Percentiles rank a stretch among this genome's conserved stretches.
These are phyloP conservation scores for Grosmannia penicillata DNA, from an alignment of 2,329 filamentous ascomycete genomes.

Conservation along the genomic window DNA sequence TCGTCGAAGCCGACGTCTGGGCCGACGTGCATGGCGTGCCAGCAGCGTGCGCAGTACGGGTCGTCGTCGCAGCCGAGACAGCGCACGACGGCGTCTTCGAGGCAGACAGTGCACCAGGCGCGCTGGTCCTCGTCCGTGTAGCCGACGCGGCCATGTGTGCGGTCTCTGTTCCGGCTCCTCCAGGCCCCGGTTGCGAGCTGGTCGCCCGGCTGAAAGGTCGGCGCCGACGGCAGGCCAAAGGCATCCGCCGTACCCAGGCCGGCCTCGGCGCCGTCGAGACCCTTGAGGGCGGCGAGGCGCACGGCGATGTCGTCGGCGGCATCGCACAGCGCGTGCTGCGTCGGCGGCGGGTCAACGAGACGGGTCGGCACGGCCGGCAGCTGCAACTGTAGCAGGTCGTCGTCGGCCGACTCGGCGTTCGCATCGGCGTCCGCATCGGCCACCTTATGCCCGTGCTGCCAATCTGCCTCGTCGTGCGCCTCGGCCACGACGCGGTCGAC, in stretches of 20 bases:
- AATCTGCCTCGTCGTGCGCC: conserved; percentile 29
- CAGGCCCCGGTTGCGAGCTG: conserved; percentile 15
- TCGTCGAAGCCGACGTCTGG: conserved; percentile 57
- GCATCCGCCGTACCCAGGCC: conserved; percentile 16
- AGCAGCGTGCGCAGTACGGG: conserved; percentile 64
- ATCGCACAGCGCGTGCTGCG: conserved; percentile 12
- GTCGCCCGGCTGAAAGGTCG: conserved; percentile 31
- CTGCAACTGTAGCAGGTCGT: conserved; percentile 17
- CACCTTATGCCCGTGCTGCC: conserved; percentile 9
- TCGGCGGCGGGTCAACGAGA: conserved; percentile 21
- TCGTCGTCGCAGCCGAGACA: conserved; percentile 60
- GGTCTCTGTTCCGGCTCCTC: background rate
- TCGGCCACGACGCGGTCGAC: conserved; percentile 29
- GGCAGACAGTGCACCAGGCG: conserved; percentile 71
- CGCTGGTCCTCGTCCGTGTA: conserved; percentile 58
- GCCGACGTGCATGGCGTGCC: conserved; percentile 66
- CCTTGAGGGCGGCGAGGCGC: conserved; percentile 36
- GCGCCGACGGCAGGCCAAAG: conserved; percentile 32
- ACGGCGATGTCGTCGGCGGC: conserved; percentile 32
- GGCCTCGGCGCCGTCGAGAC: conserved; percentile 14
- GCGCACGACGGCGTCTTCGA: conserved; percentile 58
- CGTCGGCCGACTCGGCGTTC: conserved; percentile 3
- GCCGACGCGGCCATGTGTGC: conserved; percentile 19
- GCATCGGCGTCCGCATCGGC: conserved; percentile 1
- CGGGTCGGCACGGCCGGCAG: conserved; percentile 32